Evolutionary conservation across 306 rosid species (phyloP).

Genomic region (Cucurbita argyrosperma): DNA sequence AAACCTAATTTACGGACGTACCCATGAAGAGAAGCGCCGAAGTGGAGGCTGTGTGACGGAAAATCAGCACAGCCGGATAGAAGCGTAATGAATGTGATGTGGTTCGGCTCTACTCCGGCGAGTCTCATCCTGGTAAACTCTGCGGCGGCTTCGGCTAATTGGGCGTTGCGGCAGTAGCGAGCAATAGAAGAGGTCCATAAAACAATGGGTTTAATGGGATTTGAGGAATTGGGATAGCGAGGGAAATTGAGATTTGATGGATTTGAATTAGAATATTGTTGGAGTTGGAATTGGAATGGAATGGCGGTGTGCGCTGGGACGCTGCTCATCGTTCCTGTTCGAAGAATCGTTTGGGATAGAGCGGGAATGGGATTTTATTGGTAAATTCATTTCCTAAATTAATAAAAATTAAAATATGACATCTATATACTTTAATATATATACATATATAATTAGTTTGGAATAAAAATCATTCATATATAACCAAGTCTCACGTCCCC

Average conservation of each 20-base stretch:
- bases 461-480: too few species aligned
- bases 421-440: too few species aligned
- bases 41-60: slow-evolving; percentile 13
- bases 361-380: not conserved
- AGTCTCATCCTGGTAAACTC: slow-evolving; percentile 43
- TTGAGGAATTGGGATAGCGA: not conserved
- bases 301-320: slow-evolving; percentile 16
- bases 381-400: too few species aligned
- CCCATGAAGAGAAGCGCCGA: slow-evolving; percentile 50
- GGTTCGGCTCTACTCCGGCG: slow-evolving; percentile 50
- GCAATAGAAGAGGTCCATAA: slow-evolving; percentile 75
- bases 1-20: slow-evolving; percentile 38
- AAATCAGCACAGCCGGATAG: slow-evolving; percentile 56
- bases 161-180: slow-evolving; percentile 42
- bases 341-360: not conserved
- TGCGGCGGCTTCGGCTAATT: slow-evolving; percentile 44
- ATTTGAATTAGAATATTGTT: slow-evolving; percentile 14
- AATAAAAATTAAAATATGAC: too few species aligned
- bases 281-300: slow-evolving; percentile 18
- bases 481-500: too few species aligned
- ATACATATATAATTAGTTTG: too few species aligned
- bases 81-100: slow-evolving; percentile 57
- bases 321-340: slow-evolving; percentile 17
- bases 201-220: slow-evolving; percentile 24
- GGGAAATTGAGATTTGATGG: slow-evolving; percentile 14